Evolutionary conservation across 345 rosid genomes (phyloP).

Genomic region (Acer saccharum): DNA sequence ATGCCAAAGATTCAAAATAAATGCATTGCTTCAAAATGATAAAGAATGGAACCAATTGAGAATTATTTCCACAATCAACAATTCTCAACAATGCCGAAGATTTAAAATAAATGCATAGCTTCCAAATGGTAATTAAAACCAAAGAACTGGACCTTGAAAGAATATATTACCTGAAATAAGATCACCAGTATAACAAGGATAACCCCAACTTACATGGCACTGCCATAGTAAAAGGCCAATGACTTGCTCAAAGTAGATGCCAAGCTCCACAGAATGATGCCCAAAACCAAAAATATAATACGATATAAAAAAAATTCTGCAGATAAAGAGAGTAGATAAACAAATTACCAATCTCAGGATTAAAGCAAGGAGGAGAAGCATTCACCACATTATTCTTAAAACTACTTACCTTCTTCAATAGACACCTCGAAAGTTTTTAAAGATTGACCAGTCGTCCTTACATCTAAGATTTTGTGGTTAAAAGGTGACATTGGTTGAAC

Average conservation of each 20-base stretch:
- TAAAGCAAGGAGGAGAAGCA: slow-evolving; percentile 3
- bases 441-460: slow-evolving; percentile 53
- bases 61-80: not conserved
- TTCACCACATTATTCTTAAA: slow-evolving; percentile 3
- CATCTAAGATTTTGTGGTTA: slow-evolving; percentile 73
- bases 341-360: slow-evolving; percentile 14
- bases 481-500: slow-evolving; percentile 82
- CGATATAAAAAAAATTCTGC: slow-evolving; percentile 72
- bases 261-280: slow-evolving; percentile 58
- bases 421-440: slow-evolving; percentile 51
- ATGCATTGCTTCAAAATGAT: not conserved
- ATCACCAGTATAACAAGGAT: slow-evolving; percentile 82
- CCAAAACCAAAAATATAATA: slow-evolving; percentile 57
- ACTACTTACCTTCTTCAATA: slow-evolving; percentile 59
- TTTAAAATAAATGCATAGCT: not conserved
- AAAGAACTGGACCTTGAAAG: not conserved
- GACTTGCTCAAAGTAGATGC: slow-evolving; percentile 80
- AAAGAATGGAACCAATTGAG: not conserved
- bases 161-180: slow-evolving; percentile 74
- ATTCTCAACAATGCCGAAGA: not conserved
- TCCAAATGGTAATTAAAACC: not conserved
- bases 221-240: slow-evolving; percentile 76
- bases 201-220: slow-evolving; percentile 91
- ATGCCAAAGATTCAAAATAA: not conserved
- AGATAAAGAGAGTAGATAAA: slow-evolving; percentile 18